phyloP scores from a whole-genome alignment of 352 stramenopile genomes.

The Pythium dissimile region DNA sequence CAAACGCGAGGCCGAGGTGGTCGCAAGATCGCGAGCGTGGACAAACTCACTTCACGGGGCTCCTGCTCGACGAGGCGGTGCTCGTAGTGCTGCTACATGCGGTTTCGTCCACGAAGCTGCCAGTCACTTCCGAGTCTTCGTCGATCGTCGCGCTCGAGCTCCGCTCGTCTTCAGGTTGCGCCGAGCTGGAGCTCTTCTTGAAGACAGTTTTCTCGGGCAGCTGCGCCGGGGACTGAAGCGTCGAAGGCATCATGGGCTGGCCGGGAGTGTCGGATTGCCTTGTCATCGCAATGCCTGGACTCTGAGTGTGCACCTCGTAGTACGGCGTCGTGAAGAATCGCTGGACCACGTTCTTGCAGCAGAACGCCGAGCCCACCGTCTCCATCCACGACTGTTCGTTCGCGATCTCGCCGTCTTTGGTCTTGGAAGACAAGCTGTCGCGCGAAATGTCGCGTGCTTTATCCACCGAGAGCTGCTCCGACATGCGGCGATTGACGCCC shows the following conservation, averaged over 20 bases:
- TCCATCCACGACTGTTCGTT: slow-evolving; percentile 50
- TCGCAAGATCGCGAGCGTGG: no score
- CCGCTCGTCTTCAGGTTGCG: slow-evolving; percentile 25
- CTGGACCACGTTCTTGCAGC: slow-evolving; percentile 58
- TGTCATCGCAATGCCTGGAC: slow-evolving; percentile 49
- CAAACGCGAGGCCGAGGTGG: no score
- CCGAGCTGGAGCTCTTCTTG: slow-evolving; percentile 38
- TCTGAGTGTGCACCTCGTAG: slow-evolving; percentile 80
- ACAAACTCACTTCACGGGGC: slow-evolving; percentile 25
- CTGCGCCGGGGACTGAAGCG: slow-evolving; percentile 53
- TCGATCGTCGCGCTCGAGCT: slow-evolving; percentile 38
- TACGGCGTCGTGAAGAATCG: slow-evolving; percentile 66
- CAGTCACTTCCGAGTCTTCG: slow-evolving; percentile 28
- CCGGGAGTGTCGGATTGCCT: slow-evolving; percentile 65
- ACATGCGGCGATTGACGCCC: slow-evolving; percentile 53
- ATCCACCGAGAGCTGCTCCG: slow-evolving; percentile 45
- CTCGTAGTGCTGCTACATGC: slow-evolving; percentile 40
- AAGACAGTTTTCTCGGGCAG: slow-evolving; percentile 25
- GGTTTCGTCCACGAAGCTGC: slow-evolving; percentile 31
- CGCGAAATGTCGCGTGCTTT: slow-evolving; percentile 52
- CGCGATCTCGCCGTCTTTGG: slow-evolving; percentile 51
- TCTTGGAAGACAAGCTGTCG: slow-evolving; percentile 52
- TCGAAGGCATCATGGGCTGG: slow-evolving; percentile 44
- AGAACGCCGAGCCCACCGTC: slow-evolving; percentile 58
- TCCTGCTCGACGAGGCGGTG: slow-evolving; percentile 28